phyloP scores from a whole-genome alignment of 1,284 basidiomycete genomes.

The Cryptococcus maquisensis region DNA sequence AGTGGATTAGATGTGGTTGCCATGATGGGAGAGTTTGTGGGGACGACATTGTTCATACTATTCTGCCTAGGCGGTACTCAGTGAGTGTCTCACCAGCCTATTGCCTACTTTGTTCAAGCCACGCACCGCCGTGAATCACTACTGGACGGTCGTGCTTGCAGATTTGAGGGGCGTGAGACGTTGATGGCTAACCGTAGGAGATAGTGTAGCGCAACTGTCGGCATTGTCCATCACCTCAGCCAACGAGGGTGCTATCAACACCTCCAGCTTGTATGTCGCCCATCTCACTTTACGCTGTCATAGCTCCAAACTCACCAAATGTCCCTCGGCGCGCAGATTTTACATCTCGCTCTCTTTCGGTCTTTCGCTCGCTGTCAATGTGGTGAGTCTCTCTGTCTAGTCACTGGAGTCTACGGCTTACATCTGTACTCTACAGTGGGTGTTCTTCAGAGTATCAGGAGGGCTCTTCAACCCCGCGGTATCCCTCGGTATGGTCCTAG shows the following conservation, averaged over 20 bases:
- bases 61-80: constrained; percentile 48
- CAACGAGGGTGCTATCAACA: constrained; percentile 35
- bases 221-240: constrained; percentile 36
- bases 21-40: constrained; percentile 51
- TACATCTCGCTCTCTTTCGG: constrained; percentile 53
- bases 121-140: too few species aligned
- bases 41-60: constrained; percentile 51
- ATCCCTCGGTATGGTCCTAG: constrained; percentile 51
- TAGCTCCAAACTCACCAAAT: neutral
- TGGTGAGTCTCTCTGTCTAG: constrained; percentile 1
- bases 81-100: too few species aligned
- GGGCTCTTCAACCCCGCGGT: constrained; percentile 51
- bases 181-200: too few species aligned
- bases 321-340: constrained; percentile 30
- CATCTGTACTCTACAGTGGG: constrained; percentile 32
- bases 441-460: constrained; percentile 50
- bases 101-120: too few species aligned
- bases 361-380: constrained; percentile 48
- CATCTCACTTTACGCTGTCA: neutral
- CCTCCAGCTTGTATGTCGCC: constrained; percentile 32
- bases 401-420: too few species aligned
- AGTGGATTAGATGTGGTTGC: constrained; percentile 43
- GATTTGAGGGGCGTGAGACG: too few species aligned
- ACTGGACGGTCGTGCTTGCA: too few species aligned
- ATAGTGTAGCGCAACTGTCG: constrained; percentile 42